A percentile compares a stretch with the other conserved stretches of the same genome.
These are phyloP conservation scores for Hordeum marinum DNA, from an alignment of 176 grass and related monocot genomes.

Conservation along the genomic window DNA sequence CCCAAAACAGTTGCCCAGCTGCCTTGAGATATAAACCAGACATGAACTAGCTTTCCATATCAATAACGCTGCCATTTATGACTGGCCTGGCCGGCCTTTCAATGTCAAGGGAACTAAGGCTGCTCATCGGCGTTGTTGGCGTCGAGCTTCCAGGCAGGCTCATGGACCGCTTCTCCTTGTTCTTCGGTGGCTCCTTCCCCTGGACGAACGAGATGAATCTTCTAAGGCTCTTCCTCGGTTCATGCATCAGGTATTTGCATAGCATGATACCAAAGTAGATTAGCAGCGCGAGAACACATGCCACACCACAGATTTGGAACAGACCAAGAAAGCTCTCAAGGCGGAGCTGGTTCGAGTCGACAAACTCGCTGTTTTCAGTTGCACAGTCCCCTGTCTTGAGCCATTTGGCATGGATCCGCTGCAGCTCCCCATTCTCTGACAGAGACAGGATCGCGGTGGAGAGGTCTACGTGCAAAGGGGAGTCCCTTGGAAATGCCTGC, in stretches of 20 bases:
- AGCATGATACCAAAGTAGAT: conserved; percentile 61
- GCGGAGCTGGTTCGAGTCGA: conserved; percentile 64
- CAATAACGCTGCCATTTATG: not conserved
- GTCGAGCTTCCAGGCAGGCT: conserved; percentile 1
- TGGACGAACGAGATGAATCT: conserved; percentile 64
- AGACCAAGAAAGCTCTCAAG: conserved; percentile 81
- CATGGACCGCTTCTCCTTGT: conserved; percentile 4
- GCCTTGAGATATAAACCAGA: not conserved
- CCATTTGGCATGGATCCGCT: conserved; percentile 92
- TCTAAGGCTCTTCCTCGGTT: conserved; percentile 1
- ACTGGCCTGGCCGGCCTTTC: conserved; percentile 7
- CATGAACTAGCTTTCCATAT: conserved; percentile 6
- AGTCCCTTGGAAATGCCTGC: conserved; percentile 87
- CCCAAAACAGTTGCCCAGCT: too few species aligned
- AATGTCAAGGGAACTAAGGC: not conserved
- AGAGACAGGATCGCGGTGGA: conserved; percentile 83
- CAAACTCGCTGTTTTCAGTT: conserved; percentile 32
- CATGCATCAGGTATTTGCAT: conserved; percentile 31
- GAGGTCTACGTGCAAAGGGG: conserved; percentile 69
- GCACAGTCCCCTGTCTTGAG: conserved; percentile 37
- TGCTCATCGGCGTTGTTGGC: not conserved
- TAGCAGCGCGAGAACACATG: conserved; percentile 56
- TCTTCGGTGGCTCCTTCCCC: conserved; percentile 32
- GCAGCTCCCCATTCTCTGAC: conserved; percentile 85
- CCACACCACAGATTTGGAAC: conserved; percentile 70